Evolutionary conservation across 139 green algal species (phyloP).

Genomic region (Micractinium sp.): DNA sequence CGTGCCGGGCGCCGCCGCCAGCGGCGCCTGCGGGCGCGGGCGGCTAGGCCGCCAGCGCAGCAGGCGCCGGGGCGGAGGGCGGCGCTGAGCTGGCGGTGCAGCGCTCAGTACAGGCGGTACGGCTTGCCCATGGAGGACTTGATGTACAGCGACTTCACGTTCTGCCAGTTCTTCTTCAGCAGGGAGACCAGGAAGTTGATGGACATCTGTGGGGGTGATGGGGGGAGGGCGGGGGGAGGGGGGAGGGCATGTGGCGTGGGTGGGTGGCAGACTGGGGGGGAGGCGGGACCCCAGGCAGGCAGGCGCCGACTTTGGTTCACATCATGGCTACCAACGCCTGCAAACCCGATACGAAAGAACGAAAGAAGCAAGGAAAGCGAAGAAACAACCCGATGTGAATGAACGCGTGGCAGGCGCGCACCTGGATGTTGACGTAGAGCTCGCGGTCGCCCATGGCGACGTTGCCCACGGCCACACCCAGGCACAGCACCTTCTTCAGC

Average conservation of each 20-base stretch:
- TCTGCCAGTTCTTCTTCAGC: conserved; percentile 99
- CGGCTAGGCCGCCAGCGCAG: too few species aligned
- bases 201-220: conserved; percentile 61
- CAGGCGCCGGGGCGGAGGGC: too few species aligned
- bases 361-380: too few species aligned
- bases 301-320: too few species aligned
- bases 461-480: conserved; percentile 97
- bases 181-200: conserved; percentile 99
- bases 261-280: too few species aligned
- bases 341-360: too few species aligned
- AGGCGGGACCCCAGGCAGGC: too few species aligned
- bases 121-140: conserved; percentile 98
- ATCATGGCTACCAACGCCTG: too few species aligned
- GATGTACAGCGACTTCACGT: conserved; percentile 96
- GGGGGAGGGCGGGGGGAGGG: neutral
- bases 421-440: conserved; percentile 83
- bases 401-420: neutral
- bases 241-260: neutral
- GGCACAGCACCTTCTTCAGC: conserved; percentile 99
- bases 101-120: conserved; percentile 92
- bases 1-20: neutral
- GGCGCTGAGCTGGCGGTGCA: neutral
- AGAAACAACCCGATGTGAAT: too few species aligned
- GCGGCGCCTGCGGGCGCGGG: neutral
- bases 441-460: conserved; percentile 90